phyloP scores from a whole-genome alignment of 2,329 filamentous ascomycete species.

The Graphium sp. region DNA sequence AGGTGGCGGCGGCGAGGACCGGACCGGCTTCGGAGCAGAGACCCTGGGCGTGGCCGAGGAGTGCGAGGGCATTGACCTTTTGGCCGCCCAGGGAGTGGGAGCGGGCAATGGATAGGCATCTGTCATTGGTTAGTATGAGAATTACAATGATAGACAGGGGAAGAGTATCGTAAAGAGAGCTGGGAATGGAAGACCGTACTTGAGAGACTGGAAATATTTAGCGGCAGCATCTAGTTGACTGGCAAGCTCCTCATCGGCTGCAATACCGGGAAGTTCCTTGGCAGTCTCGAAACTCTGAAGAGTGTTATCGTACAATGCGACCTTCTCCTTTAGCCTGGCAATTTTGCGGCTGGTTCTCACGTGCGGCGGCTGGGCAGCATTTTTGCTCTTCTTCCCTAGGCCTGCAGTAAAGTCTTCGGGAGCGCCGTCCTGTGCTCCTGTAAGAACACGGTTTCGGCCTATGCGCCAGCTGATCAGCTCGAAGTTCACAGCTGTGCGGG shows the following conservation, averaged over 20 bases:
- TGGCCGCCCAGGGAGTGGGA: conserved; percentile 64
- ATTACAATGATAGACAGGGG: no score
- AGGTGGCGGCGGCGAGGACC: conserved; percentile 14
- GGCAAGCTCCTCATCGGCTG: conserved; percentile 62
- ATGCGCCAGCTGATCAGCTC: conserved; percentile 90
- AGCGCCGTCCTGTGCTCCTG: conserved; percentile 67
- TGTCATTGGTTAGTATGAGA: conserved; percentile 14
- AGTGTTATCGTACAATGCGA: conserved; percentile 80
- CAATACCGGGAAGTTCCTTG: conserved; percentile 77
- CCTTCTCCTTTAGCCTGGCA: conserved; percentile 66
- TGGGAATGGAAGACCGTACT: conserved; percentile 32
- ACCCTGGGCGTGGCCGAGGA: conserved; percentile 56
- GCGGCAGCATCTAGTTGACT: conserved; percentile 62
- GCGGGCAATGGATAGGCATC: conserved; percentile 68
- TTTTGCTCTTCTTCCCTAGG: conserved; percentile 15
- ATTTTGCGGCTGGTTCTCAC: conserved; percentile 61
- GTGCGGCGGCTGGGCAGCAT: conserved; percentile 33
- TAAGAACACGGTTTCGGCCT: conserved; percentile 77
- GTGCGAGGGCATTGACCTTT: conserved; percentile 65
- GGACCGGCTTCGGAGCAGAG: conserved; percentile 36
- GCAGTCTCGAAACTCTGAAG: conserved; percentile 83
- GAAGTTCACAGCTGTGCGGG: conserved; percentile 84
- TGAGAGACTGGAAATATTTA: conserved; percentile 76
- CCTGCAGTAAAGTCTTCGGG: conserved; percentile 30
- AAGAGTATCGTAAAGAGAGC: background rate